Base-by-base conservation (phyloP, 345 rosid genomes). In the Camelina neglecta region DNA sequence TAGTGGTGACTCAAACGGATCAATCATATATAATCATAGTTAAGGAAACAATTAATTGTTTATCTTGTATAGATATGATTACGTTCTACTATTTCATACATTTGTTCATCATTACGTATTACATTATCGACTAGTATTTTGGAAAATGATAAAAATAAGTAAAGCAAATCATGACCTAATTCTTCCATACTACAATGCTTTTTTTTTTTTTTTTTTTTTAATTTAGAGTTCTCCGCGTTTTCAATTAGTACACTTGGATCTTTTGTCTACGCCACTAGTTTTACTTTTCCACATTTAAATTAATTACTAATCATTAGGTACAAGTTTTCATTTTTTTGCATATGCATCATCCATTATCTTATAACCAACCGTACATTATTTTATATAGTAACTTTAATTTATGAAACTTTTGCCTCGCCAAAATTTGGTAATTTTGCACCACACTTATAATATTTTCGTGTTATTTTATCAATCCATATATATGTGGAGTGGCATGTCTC, bases 121-220 rank as follows among this genome's bases (percentile, higher is more conserved):
- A 65, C 72, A 57, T 65, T 64, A 71, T 62, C 80, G 64, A 57
- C 58, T 45, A 44, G 11, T 12, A 44, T 18, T 42, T 57, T n/a
- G 36, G 35, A 65, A n/a, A 49, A 58, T 36, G 21, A 48, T 50
- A 21, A 41, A 64, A 59, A 65, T 33, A 50, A 35, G 8, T 20
- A 58, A 67, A 72, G 62, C 77, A 70, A 38, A 41, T 78, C 77
- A 59, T 66, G 77, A 78, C 77, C 77, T 72, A 78, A 78, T 49
- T 72, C 73, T 66, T 78, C 59, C 73, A 72, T 64, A 64, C 53
- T 75, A 38, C 49, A 47, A 48, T 50, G 23, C 44, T 26, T 71
- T 70, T 45, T 39, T 26, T 26, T 26, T 26, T 26, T 71, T 70
- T 55, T 29, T 26, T 71, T 70, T 55, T 39, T 26, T 56, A 48